These are phyloP conservation scores for Fusarium sp. DNA, from an alignment of 2,329 filamentous ascomycete genomes.

Conservation along the genomic window DNA sequence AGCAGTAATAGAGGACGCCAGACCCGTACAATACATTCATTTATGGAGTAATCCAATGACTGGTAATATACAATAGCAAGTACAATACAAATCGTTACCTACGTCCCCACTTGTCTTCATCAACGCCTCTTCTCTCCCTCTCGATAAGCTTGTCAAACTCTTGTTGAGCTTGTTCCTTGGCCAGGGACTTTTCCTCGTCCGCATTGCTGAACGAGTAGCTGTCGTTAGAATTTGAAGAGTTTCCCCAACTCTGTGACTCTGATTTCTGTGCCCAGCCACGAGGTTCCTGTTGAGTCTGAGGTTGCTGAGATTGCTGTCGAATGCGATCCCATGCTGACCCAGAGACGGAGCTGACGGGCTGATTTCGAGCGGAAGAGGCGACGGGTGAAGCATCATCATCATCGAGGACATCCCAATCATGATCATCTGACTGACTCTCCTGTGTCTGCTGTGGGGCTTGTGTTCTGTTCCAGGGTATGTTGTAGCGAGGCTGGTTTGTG, in stretches of 20 bases:
- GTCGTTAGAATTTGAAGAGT: slow-evolving; percentile 44
- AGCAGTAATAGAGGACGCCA: slow-evolving; percentile 35
- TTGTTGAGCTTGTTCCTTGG: slow-evolving; percentile 60
- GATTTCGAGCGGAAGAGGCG: slow-evolving; percentile 46
- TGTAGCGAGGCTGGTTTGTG: background rate
- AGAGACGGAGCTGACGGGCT: slow-evolving; percentile 22
- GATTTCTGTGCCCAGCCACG: slow-evolving; percentile 28
- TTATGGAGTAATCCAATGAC: background rate
- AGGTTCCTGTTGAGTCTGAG: slow-evolving; percentile 28
- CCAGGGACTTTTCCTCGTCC: slow-evolving; percentile 53
- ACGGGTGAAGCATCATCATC: slow-evolving; percentile 61
- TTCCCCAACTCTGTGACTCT: slow-evolving; percentile 38
- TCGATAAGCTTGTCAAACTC: slow-evolving; percentile 65
- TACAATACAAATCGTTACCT: slow-evolving; percentile 8
- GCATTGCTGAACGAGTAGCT: slow-evolving; percentile 51
- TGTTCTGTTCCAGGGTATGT: slow-evolving; percentile 13
- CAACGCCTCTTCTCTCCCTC: slow-evolving; percentile 53
- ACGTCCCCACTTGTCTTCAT: slow-evolving; percentile 46
- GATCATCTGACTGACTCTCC: slow-evolving; percentile 8
- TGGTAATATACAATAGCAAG: slow-evolving; percentile 15
- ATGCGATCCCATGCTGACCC: slow-evolving; percentile 60
- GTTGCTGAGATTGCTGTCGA: slow-evolving; percentile 47
- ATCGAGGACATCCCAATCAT: slow-evolving; percentile 43
- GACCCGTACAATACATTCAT: slow-evolving; percentile 2
- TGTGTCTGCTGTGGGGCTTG: slow-evolving; percentile 5